Evolutionary conservation across 768 basidiomycete species (phyloP), one percentile per base, ranked within the genome.

Genomic region (Lactifluus subvellereus): DNA sequence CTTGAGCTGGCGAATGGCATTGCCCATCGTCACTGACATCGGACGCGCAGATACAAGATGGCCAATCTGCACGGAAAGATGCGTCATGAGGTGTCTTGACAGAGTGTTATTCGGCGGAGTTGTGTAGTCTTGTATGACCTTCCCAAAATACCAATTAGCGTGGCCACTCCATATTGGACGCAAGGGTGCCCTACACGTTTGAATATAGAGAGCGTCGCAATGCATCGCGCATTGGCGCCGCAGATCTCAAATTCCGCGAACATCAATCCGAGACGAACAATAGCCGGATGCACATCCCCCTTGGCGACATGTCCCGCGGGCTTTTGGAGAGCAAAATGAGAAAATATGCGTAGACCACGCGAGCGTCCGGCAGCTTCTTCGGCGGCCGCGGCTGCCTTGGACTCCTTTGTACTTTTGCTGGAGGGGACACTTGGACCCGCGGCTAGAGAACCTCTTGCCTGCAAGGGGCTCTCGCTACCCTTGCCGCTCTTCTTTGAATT

Each of bases 151-250:
- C 33, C 11, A 45, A 45, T 57, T 62, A 69, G 53, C 22, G 6
- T 40, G 32, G 18, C 4, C 42, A 66, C 33, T 35, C 32, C 14
- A 58, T 32, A 59, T 32, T 48, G 42, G 51, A 35, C 60, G 65
- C 71, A 68, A 45, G 63, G 49, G 35, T 6, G 59, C 72, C 87
- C 37, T 70, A 97, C 96, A 57, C 86, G 88, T 77, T 96, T 94
- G 78, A 99, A 95, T 7, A 91, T 89, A 42, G 84, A 85, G 66
- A 98, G 77, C 67, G 92, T 93, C 5, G 93, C 94, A 50, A 98
- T 95, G 70, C 94, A 95, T 63, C 97, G 80, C 6, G 97, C 96
- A 74, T 99, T 98, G 14, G 94, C 91, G 8, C 97, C 97, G 54
- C 88, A 86, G 67, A 98, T 89, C 73, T 87, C 87, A 77, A 98